Percentiles rank a stretch among this genome's conserved stretches.
phyloP scores from a whole-genome alignment of 2,329 filamentous ascomycete genomes.

The Juglanconis sp. region DNA sequence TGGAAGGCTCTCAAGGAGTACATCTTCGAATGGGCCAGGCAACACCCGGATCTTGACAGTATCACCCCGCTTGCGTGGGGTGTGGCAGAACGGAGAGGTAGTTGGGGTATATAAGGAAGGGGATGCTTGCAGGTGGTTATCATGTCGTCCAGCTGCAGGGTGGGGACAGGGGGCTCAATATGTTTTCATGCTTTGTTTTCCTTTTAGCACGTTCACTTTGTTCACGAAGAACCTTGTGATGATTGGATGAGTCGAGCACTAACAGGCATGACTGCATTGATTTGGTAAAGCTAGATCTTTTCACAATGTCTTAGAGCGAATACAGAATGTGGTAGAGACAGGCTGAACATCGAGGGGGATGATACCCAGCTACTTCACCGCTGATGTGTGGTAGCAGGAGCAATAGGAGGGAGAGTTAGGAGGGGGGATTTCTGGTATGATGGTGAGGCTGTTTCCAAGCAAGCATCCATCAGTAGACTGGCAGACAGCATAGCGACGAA shows the following conservation, averaged over 20 bases:
- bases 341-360: neutral
- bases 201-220: neutral
- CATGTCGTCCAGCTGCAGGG: neutral
- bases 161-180: neutral
- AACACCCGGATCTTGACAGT: constrained; percentile 71
- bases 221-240: too few relatives aligned
- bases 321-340: neutral
- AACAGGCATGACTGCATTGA: neutral
- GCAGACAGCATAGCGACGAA: constrained; percentile 13
- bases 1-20: constrained; percentile 85
- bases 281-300: neutral
- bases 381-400: neutral
- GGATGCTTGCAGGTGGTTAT: neutral
- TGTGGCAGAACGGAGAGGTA: constrained; percentile 62
- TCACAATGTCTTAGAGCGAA: neutral
- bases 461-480: constrained; percentile 6
- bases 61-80: constrained; percentile 64
- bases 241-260: neutral
- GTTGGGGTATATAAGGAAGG: constrained; percentile 61
- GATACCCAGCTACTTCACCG: neutral
- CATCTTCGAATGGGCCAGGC: constrained; percentile 83
- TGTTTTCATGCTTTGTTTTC: constrained; percentile 5
- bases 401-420: neutral
- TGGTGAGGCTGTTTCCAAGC: neutral
- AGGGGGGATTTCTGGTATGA: neutral